phyloP scores from a whole-genome alignment of 1,284 basidiomycete genomes.

The Trichosporon sp. region DNA sequence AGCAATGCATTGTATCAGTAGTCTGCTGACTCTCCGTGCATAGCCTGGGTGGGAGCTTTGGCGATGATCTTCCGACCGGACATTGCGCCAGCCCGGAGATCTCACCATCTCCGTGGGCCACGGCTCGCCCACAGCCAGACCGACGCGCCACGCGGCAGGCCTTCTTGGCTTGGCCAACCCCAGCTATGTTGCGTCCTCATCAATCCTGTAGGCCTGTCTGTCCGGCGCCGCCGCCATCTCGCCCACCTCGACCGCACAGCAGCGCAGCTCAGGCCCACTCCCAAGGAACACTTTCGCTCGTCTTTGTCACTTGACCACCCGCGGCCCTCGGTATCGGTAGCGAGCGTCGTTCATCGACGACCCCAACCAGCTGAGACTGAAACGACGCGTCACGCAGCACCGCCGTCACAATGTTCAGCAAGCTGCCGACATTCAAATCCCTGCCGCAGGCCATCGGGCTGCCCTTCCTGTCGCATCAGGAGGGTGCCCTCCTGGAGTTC shows the following conservation, averaged over 20 bases:
- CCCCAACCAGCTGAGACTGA: not conserved
- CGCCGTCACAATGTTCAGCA: constrained; percentile 31
- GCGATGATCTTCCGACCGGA: not conserved
- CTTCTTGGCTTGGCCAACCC: not conserved
- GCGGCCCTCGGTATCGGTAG: not conserved
- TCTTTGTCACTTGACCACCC: not conserved
- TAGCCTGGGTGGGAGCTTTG: not conserved
- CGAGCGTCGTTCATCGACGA: not conserved
- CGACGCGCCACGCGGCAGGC: constrained; percentile 3
- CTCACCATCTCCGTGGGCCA: not conserved
- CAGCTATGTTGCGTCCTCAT: not conserved
- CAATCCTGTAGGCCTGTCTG: not conserved
- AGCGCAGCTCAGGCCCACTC: not conserved
- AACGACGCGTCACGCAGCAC: not conserved
- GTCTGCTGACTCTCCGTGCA: not conserved
- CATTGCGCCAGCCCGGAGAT: not conserved
- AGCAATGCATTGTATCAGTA: not conserved
- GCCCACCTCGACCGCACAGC: not conserved
- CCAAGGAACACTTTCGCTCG: not conserved
- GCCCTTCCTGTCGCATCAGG: constrained; percentile 54
- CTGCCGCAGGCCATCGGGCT: constrained; percentile 48
- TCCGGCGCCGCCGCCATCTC: not conserved
- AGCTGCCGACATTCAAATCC: constrained; percentile 44
- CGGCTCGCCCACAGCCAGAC: not conserved
- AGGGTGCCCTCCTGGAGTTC: constrained; percentile 83